Evolutionary conservation across 352 stramenopile species (phyloP).

Genomic region (Globisporangium rhizosaccharum): DNA sequence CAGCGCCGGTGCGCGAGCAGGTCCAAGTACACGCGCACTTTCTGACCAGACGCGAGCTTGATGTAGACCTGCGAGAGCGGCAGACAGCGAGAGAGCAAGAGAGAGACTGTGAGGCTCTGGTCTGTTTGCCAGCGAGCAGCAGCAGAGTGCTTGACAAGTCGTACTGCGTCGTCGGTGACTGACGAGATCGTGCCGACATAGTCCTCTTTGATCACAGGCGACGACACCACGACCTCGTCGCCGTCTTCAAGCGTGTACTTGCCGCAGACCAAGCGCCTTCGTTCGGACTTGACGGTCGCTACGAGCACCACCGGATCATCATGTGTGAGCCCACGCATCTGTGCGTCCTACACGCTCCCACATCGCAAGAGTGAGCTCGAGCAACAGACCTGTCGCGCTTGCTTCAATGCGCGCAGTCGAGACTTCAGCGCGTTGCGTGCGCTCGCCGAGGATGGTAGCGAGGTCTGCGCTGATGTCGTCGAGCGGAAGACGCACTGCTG

Average conservation of each 20-base stretch:
- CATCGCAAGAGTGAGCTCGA: not conserved
- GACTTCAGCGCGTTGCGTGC: constrained; percentile 23
- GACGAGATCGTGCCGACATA: constrained; percentile 79
- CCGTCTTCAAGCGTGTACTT: constrained; percentile 79
- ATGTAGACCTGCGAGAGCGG: constrained; percentile 38
- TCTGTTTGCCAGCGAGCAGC: not conserved
- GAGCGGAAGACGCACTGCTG: constrained; percentile 43
- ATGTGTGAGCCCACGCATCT: not conserved
- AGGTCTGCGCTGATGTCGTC: constrained; percentile 58
- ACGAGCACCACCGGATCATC: too few relatives aligned
- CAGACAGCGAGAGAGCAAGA: not conserved
- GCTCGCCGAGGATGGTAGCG: constrained; percentile 35
- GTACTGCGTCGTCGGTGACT: constrained; percentile 60
- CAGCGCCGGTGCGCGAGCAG: constrained; percentile 52
- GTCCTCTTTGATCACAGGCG: constrained; percentile 55
- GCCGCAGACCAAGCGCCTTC: constrained; percentile 52
- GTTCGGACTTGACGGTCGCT: constrained; percentile 44
- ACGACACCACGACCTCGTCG: constrained; percentile 68
- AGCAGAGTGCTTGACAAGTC: not conserved
- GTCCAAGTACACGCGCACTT: constrained; percentile 55
- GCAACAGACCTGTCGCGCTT: constrained; percentile 20
- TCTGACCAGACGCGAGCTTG: constrained; percentile 55
- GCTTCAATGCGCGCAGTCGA: constrained; percentile 19
- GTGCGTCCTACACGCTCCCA: not conserved
- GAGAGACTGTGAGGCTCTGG: too few relatives aligned